Evolutionary conservation across 805 yeast genomes (phyloP).

Genomic region (Kodamaea hsintzibuensis): DNA sequence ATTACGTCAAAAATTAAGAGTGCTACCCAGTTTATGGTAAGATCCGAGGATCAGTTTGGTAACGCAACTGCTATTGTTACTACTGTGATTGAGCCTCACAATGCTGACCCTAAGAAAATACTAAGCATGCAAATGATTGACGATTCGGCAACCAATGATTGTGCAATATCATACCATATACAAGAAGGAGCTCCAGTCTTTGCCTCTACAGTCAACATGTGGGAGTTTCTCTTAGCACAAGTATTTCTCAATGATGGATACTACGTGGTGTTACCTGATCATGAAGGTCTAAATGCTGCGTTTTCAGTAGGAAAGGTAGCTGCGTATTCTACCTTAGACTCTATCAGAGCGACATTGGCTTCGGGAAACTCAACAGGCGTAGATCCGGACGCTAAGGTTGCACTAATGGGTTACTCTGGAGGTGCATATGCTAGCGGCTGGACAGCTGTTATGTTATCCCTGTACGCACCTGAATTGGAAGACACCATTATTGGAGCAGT

Average conservation of each 20-base stretch:
- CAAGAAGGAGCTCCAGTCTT: constrained; percentile 14
- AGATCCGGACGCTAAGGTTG: constrained; percentile 19
- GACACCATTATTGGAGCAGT: constrained; percentile 30
- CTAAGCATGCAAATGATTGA: constrained; percentile 22
- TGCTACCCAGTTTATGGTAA: constrained; percentile 21
- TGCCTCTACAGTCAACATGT: constrained; percentile 15
- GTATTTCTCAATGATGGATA: constrained; percentile 27
- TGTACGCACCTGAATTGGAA: constrained; percentile 36
- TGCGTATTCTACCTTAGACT: constrained; percentile 31
- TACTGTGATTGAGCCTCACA: constrained; percentile 22
- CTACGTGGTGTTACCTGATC: constrained; percentile 35
- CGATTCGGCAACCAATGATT: constrained; percentile 20
- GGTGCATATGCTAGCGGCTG: constrained; percentile 39
- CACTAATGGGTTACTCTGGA: constrained; percentile 41
- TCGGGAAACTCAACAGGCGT: constrained; percentile 21
- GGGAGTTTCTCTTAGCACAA: constrained; percentile 16
- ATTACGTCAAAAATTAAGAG: constrained; percentile 19
- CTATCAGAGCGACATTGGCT: constrained; percentile 28
- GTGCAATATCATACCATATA: constrained; percentile 23
- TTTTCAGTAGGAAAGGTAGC: constrained; percentile 33
- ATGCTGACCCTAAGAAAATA: constrained; percentile 23
- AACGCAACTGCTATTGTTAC: constrained; percentile 22
- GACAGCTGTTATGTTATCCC: constrained; percentile 38
- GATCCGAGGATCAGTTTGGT: constrained; percentile 21
- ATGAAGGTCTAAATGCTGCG: constrained; percentile 33